phyloP scores from a whole-genome alignment of 345 rosid species.

The Hibiscus tridactylites region DNA sequence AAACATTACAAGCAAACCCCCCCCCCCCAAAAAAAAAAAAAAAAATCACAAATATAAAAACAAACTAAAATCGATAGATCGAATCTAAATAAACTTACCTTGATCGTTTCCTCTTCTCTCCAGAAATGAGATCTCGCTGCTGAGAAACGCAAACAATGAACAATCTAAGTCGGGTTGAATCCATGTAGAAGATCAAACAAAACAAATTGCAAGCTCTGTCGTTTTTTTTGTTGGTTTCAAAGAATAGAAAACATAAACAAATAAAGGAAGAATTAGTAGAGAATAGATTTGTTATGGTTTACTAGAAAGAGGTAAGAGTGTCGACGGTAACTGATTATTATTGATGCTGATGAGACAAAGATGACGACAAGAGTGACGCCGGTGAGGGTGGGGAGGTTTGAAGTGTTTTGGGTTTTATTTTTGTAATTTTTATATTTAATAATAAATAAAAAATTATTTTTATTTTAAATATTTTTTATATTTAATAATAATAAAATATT shows the following conservation, averaged over 20 bases:
- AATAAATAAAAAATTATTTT: too few relatives aligned
- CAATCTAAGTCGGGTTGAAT: not conserved
- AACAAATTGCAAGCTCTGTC: not conserved
- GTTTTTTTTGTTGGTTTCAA: not conserved
- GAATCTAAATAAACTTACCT: slow-evolving; percentile 5
- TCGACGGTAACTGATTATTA: too few relatives aligned
- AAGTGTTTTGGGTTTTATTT: too few relatives aligned
- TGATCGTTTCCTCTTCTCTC: not conserved
- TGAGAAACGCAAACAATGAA: slow-evolving; percentile 8
- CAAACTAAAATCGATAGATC: not conserved
- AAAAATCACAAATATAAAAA: not conserved
- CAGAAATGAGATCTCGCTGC: slow-evolving; percentile 8
- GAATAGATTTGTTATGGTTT: not conserved
- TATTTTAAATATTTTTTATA: too few relatives aligned
- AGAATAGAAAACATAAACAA: not conserved
- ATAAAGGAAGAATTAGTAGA: not conserved
- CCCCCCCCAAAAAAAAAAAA: not conserved
- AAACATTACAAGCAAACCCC: not conserved
- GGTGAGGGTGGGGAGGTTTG: too few relatives aligned
- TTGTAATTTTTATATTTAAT: too few relatives aligned
- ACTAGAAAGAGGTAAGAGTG: too few relatives aligned
- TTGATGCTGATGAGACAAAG: too few relatives aligned
- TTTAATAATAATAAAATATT: too few relatives aligned
- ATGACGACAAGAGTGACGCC: too few relatives aligned
- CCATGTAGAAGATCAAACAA: not conserved